Percentiles rank a stretch among this genome's conserved stretches.
Conservation (phyloP, 257 asterid species). For the Solanum pennellii region DNA sequence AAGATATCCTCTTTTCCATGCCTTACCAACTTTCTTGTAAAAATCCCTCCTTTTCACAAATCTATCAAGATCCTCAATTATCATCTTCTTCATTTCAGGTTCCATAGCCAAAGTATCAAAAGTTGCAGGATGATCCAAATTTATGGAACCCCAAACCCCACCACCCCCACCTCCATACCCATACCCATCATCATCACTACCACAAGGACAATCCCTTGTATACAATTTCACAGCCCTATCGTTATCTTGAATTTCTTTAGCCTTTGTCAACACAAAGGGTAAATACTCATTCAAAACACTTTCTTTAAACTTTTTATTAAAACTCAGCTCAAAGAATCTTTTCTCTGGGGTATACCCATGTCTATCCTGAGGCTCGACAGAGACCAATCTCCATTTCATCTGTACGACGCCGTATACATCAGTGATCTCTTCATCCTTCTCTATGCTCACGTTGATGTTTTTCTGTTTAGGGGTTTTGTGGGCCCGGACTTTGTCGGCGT, state of each 20-base stretch:
- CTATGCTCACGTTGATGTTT: constrained; percentile 34
- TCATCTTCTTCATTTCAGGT: constrained; percentile 27
- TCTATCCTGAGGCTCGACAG: constrained; percentile 26
- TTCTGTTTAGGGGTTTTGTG: constrained; percentile 42
- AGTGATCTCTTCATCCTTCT: constrained; percentile 29
- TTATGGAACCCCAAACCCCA: constrained; percentile 56
- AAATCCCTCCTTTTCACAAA: constrained; percentile 63
- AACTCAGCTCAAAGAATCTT: constrained; percentile 55
- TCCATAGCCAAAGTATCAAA: constrained; percentile 72
- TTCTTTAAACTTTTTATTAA: constrained; percentile 22
- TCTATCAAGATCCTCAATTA: constrained; percentile 61
- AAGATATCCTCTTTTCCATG: constrained; percentile 84
- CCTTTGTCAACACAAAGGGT: constrained; percentile 39
- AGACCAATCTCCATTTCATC: constrained; percentile 46
- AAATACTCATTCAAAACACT: constrained; percentile 36
- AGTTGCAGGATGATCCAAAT: constrained; percentile 66
- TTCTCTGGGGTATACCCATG: constrained; percentile 16
- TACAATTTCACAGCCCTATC: constrained; percentile 50
- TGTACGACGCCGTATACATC: constrained; percentile 21
- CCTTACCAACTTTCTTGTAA: constrained; percentile 71
- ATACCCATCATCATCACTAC: constrained; percentile 29
- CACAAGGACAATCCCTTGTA: constrained; percentile 42
- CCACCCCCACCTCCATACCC: constrained; percentile 23
- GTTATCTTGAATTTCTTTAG: constrained; percentile 33
- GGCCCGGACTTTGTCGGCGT: constrained; percentile 35